These are phyloP conservation scores for Nothopassalora personata DNA, from an alignment of 2,329 filamentous ascomycete species.

Conservation along the genomic window DNA sequence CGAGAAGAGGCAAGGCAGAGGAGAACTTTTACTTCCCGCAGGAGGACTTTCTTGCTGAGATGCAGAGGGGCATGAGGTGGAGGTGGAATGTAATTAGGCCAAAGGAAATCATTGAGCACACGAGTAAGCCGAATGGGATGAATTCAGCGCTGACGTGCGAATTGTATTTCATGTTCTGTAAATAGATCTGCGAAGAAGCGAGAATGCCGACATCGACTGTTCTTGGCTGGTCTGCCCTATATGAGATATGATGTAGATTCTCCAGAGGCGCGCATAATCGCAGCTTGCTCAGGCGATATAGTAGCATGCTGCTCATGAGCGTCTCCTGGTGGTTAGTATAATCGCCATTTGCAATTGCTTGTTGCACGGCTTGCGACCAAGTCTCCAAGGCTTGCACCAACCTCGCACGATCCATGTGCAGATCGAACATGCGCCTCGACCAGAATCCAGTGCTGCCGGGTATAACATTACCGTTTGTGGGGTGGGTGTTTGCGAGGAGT, in stretches of 20 bases:
- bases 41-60: conserved; percentile 38
- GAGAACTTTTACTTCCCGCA: conserved; percentile 54
- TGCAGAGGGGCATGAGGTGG: conserved; percentile 25
- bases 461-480: neutral
- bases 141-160: conserved; percentile 39
- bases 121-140: conserved; percentile 31
- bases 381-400: conserved; percentile 9
- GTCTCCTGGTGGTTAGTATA: conserved; percentile 11
- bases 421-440: conserved; percentile 1
- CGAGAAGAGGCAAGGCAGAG: conserved; percentile 37
- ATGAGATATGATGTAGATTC: conserved; percentile 14
- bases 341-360: conserved; percentile 2
- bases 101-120: conserved; percentile 29
- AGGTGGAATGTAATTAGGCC: conserved; percentile 29
- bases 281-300: conserved; percentile 12
- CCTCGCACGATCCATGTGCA: conserved; percentile 8
- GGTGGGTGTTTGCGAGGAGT: neutral
- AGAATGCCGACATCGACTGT: conserved; percentile 31
- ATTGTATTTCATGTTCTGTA: conserved; percentile 38
- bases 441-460: conserved; percentile 1
- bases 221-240: conserved; percentile 9
- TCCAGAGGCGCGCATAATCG: conserved; percentile 13
- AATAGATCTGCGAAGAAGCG: conserved; percentile 33
- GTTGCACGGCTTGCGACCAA: conserved; percentile 8
- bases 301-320: conserved; percentile 10